Base-by-base conservation (phyloP, 352 stramenopile species). In the Globisporangium ultimum region DNA sequence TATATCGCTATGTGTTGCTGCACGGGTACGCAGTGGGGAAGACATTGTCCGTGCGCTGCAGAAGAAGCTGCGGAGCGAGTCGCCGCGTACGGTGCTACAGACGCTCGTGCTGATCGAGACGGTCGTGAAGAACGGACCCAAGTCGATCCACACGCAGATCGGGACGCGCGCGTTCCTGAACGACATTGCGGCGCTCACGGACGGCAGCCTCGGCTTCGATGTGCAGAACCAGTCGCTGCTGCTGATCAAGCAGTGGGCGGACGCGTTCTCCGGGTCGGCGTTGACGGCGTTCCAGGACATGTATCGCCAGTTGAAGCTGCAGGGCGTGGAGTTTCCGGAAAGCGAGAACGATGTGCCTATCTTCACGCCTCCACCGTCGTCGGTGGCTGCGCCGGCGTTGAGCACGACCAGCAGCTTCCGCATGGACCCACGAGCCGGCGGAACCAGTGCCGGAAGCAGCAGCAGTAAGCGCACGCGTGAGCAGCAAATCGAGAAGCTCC, bases 191-290 rank as follows among this genome's bases (percentile, higher is more conserved):
- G 78, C 72, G 36, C 68, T 95, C 7, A 80, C 74, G 8, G 82
- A 93, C 56, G 81, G 80, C 36, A 79, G 65, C 43, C 64, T 84
- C 53, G 80, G 80, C 46, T 77, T 85, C 55, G 83, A 92, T 54
- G 86, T 91, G 48, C 84, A 91, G 67, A 80, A 86, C 54, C 80
- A 89, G 58, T 71, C 86, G 41, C 61, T 91, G 36, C 58, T 84
- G 55, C 61, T 95, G 59, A 91, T 95, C 65, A 84, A 85, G 58
- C 84, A 95, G 48, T 95, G 86, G 86, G 81, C 82, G 0, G 81
- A 86, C 38, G 81, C 80, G 13, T 95, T 91, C 57, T 51, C 73
- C 4, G 66, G 67, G 21, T 74, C 70, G 53, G 60, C 67, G 20
- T 59, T 88, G 13, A 68, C 72, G 15, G 67, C 75, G 2, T 93